Evolutionary conservation across 768 basidiomycete genomes (phyloP), one percentile per base, ranked within the genome.

Genomic region (Pisolithus microcarpus): DNA sequence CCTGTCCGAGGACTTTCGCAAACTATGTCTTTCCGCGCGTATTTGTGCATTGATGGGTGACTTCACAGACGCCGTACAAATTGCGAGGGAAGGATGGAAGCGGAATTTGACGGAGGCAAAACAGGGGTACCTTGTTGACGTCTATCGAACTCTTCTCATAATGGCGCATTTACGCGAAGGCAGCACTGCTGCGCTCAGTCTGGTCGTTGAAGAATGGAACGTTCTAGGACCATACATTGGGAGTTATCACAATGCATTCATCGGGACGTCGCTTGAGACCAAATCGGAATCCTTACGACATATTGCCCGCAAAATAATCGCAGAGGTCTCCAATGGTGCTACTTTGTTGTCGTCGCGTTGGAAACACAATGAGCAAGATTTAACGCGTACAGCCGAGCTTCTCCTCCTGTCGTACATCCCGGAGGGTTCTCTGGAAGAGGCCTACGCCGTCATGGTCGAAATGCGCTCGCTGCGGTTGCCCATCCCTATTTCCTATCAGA

Each of bases 391-490:
- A 13, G 74, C 73, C 9, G 59, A 70, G 43, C 58, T 79, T 46
- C 65, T 82, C 37, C 63, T 80, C 30, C 65, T 72, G 46, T 63
- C 68, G 1, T 69, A 74, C 37, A 72, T 71, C 44, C 38, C 60
- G 31, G 53, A 60, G 19, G 56, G 63, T 4, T 49, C 69, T 16
- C 61, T 69, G 26, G 58, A 67, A 13, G 70, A 72, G 37, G 77
- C 74, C 1, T 60, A 68, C 24, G 65, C 69, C 0, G 63, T 81
- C n/a, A 57, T 72, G 13, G 56, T 70, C 19, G 67, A 71, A 49
- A 68, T 81, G 71, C 56, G 65, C 45, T 55, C 53, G 30, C 73
- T 73, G 40, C 47, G 56, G 7, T 45, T 80, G 13, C 43, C 55
- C 15, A 51, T 75, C 7, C 53, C 64, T 1, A 45, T 54, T 34